A percentile compares a stretch with the other conserved stretches of the same genome.
phyloP scores from a whole-genome alignment of 805 yeast species.

The Teunomyces gatunensis region DNA sequence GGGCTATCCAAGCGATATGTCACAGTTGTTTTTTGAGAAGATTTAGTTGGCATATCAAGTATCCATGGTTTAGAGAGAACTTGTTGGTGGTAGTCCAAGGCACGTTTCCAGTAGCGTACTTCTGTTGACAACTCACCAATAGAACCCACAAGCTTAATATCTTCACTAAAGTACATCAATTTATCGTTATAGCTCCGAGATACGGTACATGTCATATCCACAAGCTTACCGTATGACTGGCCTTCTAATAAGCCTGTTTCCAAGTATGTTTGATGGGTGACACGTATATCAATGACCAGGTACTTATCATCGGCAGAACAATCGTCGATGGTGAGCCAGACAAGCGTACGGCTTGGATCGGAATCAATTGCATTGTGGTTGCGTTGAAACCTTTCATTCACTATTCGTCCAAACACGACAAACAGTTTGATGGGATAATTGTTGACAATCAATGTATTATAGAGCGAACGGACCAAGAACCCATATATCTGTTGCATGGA shows the following conservation, averaged over 20 bases:
- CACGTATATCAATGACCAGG: constrained; percentile 26
- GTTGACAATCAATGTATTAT: constrained; percentile 17
- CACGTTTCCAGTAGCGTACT: constrained; percentile 26
- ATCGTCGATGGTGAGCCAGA: constrained; percentile 32
- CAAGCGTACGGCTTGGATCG: not conserved
- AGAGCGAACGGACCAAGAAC: not conserved
- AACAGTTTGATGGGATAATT: constrained; percentile 34
- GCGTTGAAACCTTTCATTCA: constrained; percentile 8
- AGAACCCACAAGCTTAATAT: constrained; percentile 14
- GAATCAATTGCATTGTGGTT: not conserved
- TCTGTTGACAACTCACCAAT: constrained; percentile 22
- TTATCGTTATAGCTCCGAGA: not conserved
- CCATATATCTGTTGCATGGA: constrained; percentile 8
- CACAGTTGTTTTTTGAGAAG: not conserved
- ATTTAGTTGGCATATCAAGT: not conserved
- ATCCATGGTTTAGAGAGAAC: constrained; percentile 26
- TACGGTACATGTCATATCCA: constrained; percentile 23
- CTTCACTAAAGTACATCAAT: not conserved
- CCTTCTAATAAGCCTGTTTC: constrained; percentile 14
- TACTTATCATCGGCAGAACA: constrained; percentile 20
- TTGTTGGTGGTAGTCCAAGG: constrained; percentile 17
- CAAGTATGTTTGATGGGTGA: constrained; percentile 10
- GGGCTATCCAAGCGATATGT: not conserved
- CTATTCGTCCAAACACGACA: constrained; percentile 27
- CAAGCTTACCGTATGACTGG: constrained; percentile 20